Conservation (phyloP, 2,329 filamentous ascomycete species). For the Colletotrichum sp. region DNA sequence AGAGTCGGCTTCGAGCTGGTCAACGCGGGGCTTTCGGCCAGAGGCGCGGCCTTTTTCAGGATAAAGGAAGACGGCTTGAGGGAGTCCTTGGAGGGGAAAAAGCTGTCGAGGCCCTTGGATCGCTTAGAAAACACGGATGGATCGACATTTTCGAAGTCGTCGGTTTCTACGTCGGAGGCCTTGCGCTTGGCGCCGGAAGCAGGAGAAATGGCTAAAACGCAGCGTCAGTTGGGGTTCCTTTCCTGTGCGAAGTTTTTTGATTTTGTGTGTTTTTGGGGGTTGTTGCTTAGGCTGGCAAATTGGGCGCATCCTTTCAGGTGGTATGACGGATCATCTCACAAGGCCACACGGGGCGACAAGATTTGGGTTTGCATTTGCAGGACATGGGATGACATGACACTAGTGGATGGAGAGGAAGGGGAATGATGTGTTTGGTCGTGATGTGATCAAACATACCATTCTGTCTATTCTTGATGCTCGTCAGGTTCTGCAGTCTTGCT, state of each 20-base stretch:
- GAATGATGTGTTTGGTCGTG: not conserved
- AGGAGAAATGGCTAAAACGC: constrained; percentile 42
- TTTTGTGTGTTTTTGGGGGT: not conserved
- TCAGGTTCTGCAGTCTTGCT: constrained; percentile 72
- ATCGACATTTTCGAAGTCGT: constrained; percentile 68
- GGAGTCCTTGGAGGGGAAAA: constrained; percentile 46
- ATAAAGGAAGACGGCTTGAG: constrained; percentile 55
- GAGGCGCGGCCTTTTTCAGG: constrained; percentile 46
- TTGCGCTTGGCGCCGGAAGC: constrained; percentile 60
- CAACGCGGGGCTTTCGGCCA: constrained; percentile 23
- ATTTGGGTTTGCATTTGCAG: not conserved
- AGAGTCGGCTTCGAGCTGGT: constrained; percentile 20
- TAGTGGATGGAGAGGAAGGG: not conserved
- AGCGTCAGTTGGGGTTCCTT: not conserved
- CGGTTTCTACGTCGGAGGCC: constrained; percentile 54
- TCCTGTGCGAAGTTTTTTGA: not conserved
- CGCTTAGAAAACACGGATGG: constrained; percentile 63
- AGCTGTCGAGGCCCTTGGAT: constrained; percentile 54
- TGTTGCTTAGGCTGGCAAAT: not conserved
- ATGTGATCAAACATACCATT: constrained; percentile 59
- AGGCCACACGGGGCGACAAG: not conserved
- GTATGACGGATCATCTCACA: not conserved
- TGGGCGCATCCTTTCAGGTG: not conserved
- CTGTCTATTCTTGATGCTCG: constrained; percentile 80
- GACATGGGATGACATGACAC: not conserved